A percentile compares a stretch with the other conserved stretches of the same genome.
Conservation (phyloP, 2,329 filamentous ascomycete genomes). For the Colletotrichum musicola region DNA sequence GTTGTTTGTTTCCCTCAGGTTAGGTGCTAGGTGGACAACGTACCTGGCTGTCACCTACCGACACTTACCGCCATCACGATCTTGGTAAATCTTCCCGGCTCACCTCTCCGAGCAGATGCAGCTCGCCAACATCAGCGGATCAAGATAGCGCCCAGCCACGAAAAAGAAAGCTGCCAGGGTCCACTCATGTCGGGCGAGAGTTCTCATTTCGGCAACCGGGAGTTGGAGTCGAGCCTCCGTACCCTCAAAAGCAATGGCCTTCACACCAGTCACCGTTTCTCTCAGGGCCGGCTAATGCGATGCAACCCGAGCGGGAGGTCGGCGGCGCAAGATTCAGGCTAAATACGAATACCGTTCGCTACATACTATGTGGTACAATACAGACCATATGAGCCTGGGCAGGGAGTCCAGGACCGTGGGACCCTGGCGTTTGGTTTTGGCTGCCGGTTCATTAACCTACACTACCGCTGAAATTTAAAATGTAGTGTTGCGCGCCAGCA, state of each 20-base stretch:
- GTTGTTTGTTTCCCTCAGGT: no score
- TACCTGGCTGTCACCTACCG: no score
- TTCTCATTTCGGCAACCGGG: slow-evolving; percentile 2
- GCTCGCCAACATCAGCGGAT: not conserved
- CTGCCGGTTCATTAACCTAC: not conserved
- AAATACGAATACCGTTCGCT: not conserved
- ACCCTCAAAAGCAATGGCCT: not conserved
- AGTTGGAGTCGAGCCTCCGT: slow-evolving; percentile 11
- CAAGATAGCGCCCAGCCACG: not conserved
- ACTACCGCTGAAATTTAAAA: not conserved
- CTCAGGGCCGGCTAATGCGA: slow-evolving; percentile 4
- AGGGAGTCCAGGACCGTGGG: not conserved
- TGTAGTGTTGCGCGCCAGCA: not conserved
- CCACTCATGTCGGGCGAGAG: slow-evolving; percentile 2
- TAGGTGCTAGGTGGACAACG: no score
- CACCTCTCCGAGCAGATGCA: not conserved
- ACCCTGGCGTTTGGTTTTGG: not conserved
- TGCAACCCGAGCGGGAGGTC: slow-evolving; percentile 1
- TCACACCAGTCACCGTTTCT: not conserved
- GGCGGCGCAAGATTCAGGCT: not conserved
- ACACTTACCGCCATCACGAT: no score
- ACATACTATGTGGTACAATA: no score
- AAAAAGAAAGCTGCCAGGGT: not conserved
- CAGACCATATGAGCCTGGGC: not conserved
- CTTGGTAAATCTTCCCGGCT: not conserved